Percentiles rank a stretch among this genome's conserved stretches.
Evolutionary conservation across 75 land plant genomes (phyloP).

Genomic region (Pseudotsuga menziesii): DNA sequence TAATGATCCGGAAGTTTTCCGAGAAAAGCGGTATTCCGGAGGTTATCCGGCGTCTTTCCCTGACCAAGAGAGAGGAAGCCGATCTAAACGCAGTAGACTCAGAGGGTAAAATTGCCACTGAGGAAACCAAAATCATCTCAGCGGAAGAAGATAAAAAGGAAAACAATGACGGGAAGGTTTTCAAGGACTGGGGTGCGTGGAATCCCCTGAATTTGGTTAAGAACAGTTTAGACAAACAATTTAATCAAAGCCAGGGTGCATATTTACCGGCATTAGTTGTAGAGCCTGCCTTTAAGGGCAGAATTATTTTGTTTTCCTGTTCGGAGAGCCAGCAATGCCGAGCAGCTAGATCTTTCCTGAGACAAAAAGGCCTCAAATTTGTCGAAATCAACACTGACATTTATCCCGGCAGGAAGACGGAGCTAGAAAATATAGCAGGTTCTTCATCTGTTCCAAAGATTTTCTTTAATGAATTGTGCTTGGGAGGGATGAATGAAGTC

Average conservation of each 20-base stretch:
- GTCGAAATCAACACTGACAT: constrained; percentile 76
- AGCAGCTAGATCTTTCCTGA: constrained; percentile 44
- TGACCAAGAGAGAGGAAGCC: constrained; percentile 41
- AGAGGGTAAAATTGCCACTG: constrained; percentile 4
- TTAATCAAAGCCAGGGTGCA: background rate
- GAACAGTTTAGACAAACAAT: constrained; percentile 23
- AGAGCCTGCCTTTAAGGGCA: constrained; percentile 45
- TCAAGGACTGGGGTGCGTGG: constrained; percentile 37
- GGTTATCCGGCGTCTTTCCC: constrained; percentile 60
- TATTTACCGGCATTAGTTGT: background rate
- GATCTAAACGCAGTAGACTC: constrained; percentile 5
- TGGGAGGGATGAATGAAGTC: constrained; percentile 66
- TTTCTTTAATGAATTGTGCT: constrained; percentile 57
- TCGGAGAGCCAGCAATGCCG: constrained; percentile 60
- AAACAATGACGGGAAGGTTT: constrained; percentile 7
- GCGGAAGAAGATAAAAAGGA: constrained; percentile 14
- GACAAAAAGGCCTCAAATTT: constrained; percentile 41
- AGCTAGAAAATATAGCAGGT: constrained; percentile 66
- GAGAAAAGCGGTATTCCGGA: constrained; percentile 35
- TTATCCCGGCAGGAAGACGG: constrained; percentile 61
- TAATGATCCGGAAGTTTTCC: constrained; percentile 45
- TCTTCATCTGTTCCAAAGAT: constrained; percentile 63
- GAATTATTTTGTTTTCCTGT: constrained; percentile 60
- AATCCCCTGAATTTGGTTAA: constrained; percentile 52
- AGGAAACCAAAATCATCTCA: background rate